Evolutionary conservation across 192 early-diverging fungal species (phyloP), one percentile per base, ranked within the genome.

Genomic region (Funneliformis mosseae): DNA sequence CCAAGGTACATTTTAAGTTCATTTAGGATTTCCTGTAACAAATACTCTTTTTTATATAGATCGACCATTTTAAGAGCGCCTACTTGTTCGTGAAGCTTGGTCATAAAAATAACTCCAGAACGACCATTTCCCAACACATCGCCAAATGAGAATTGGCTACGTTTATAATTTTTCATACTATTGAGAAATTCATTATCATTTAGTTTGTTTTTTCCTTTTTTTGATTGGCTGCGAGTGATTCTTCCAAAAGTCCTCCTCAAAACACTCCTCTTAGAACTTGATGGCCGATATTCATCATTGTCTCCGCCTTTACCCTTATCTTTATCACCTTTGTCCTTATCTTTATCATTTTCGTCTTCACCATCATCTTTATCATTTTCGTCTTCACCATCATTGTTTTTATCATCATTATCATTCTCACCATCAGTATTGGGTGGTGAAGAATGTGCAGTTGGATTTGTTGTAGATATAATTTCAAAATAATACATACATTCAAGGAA

Each of bases 401-500:
- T 0, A 4, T 68, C 14, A 41, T 68, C 14, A 27, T 41, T 5
- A 68, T 21, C 16, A 5, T 11, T 0, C 10, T 73, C 71, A 0
- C 10, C 46, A 48, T 63, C 60, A 63, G 0, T 63, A 63, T 38
- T 76, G 62, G 16, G 38, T 1, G 60, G 74, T 63, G 74, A 62
- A 76, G 14, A 63, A 41, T 76, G 74, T n/a, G 0, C 21, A 63
- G 12, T 43, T 76, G 59, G 18, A 1, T 46, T 50, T 0, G 21
- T 12, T 60, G 74, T 76, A 76, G 74, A 76, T 43, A 76, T 18
- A 76, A n/a, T 76, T 76, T 63, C 74, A 42, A 63, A 63, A 62
- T 76, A 76, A 63, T 76, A 41, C 55, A 76, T 76, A 63, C 75
- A 76, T 76, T 76, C 75, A 38, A 76, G 18, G 75, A 76, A 76